These are phyloP conservation scores for Curvularia lunata DNA, from an alignment of 2,329 filamentous ascomycete species.

Conservation along the genomic window DNA sequence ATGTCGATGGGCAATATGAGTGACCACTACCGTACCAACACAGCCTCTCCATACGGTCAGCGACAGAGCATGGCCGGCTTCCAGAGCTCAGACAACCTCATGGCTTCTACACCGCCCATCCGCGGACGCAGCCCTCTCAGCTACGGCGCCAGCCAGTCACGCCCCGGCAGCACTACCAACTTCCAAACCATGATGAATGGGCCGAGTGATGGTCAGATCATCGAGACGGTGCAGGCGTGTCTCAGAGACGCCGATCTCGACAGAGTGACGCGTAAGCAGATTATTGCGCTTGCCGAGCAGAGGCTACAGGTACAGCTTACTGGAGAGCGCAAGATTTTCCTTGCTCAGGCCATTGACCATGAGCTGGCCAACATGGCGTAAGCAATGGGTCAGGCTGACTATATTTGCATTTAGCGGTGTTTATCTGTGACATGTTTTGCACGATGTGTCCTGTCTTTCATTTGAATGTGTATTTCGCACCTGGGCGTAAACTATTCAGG, in stretches of 20 bases:
- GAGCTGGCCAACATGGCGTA: slow-evolving; percentile 86
- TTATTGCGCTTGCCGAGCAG: slow-evolving; percentile 85
- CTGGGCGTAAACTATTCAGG: slow-evolving; percentile 14
- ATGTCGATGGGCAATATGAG: slow-evolving; percentile 66
- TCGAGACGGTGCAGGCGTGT: slow-evolving; percentile 82
- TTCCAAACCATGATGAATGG: slow-evolving; percentile 66
- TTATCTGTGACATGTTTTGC: slow-evolving; percentile 20
- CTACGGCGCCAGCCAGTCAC: slow-evolving; percentile 52
- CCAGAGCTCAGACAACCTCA: slow-evolving; percentile 51
- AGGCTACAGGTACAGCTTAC: slow-evolving; percentile 86
- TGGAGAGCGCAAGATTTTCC: slow-evolving; percentile 84
- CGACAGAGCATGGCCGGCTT: slow-evolving; percentile 53
- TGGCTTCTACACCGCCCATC: slow-evolving; percentile 46
- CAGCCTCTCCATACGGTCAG: slow-evolving; percentile 47
- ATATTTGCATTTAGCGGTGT: slow-evolving; percentile 31
- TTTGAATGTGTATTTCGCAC: slow-evolving; percentile 5
- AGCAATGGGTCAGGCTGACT: slow-evolving; percentile 51
- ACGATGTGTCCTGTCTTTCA: slow-evolving; percentile 19
- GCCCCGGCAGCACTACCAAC: slow-evolving; percentile 63
- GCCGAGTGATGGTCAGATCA: slow-evolving; percentile 79
- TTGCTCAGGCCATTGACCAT: slow-evolving; percentile 90
- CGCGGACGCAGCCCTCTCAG: slow-evolving; percentile 59
- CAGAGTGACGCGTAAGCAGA: slow-evolving; percentile 97
- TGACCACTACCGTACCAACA: slow-evolving; percentile 40
- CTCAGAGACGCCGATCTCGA: slow-evolving; percentile 90